These are phyloP conservation scores for Ophiobolus disseminans DNA, from an alignment of 2,329 filamentous ascomycete species.

Conservation along the genomic window DNA sequence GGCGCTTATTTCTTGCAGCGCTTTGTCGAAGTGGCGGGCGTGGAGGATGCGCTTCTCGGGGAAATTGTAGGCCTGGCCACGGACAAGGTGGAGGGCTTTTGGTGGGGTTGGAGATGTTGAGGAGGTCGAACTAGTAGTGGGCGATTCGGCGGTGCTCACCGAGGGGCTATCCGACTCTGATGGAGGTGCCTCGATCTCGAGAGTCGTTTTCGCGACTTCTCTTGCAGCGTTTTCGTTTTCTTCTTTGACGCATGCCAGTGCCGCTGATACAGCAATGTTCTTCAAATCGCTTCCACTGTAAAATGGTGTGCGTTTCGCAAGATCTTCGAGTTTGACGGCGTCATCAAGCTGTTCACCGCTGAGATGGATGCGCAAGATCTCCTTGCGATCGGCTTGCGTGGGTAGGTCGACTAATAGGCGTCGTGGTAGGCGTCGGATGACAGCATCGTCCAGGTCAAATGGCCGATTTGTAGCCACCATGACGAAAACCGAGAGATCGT, in stretches of 20 bases:
- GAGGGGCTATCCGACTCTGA: background rate
- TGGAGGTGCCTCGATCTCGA: slow-evolving; percentile 1
- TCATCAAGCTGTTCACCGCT: slow-evolving; percentile 69
- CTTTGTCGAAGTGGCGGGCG: slow-evolving; percentile 79
- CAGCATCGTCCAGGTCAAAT: slow-evolving; percentile 90
- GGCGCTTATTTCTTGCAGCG: slow-evolving; percentile 85
- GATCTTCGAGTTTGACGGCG: slow-evolving; percentile 65
- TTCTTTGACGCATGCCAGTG: slow-evolving; percentile 79
- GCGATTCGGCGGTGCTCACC: slow-evolving; percentile 1
- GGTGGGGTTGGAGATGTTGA: slow-evolving; percentile 10
- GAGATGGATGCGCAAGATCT: slow-evolving; percentile 75
- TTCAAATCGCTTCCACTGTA: slow-evolving; percentile 87
- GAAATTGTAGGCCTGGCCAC: slow-evolving; percentile 61
- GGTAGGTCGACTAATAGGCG: slow-evolving; percentile 78
- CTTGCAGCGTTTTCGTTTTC: slow-evolving; percentile 61
- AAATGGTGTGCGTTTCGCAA: slow-evolving; percentile 73
- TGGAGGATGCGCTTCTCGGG: slow-evolving; percentile 72
- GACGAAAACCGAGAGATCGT: slow-evolving; percentile 83
- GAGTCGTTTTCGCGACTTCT: slow-evolving; percentile 28
- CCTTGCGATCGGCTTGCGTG: slow-evolving; percentile 67
- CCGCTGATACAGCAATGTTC: slow-evolving; percentile 80
- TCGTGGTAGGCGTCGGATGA: slow-evolving; percentile 76
- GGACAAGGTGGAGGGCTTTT: slow-evolving; percentile 44
- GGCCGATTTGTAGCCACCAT: slow-evolving; percentile 98
- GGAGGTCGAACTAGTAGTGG: no score